Evolutionary conservation across 2,329 filamentous ascomycete species (phyloP).

Genomic region (Fusarium sp.): DNA sequence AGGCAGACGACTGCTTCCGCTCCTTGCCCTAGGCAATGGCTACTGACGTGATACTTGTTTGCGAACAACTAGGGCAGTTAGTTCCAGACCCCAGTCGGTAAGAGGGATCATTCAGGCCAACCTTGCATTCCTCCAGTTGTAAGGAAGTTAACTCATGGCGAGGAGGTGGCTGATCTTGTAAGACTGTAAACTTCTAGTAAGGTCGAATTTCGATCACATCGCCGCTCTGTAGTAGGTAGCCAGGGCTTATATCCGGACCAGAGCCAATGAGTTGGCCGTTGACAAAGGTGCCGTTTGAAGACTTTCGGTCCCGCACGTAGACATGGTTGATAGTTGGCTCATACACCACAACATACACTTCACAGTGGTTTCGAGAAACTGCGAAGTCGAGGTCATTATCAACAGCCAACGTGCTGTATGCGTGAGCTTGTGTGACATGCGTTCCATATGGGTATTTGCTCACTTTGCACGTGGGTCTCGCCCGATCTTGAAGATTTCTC

Average conservation of each 20-base stretch:
- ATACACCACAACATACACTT: constrained; percentile 64
- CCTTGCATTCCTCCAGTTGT: constrained; percentile 48
- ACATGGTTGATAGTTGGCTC: constrained; percentile 56
- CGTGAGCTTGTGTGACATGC: background rate
- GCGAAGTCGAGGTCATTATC: constrained; percentile 46
- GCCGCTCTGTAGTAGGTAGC: constrained; percentile 59
- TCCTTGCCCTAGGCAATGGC: constrained; percentile 50
- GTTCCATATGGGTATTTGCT: background rate
- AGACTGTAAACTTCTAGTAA: constrained; percentile 50
- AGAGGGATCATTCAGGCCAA: constrained; percentile 8
- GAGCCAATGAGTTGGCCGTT: constrained; percentile 57
- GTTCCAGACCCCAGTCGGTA: background rate
- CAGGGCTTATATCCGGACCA: constrained; percentile 50
- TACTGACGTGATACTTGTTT: constrained; percentile 47
- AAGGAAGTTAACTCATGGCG: constrained; percentile 41
- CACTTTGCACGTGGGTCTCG: constrained; percentile 49
- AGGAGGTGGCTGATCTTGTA: constrained; percentile 42
- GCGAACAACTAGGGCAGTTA: constrained; percentile 44
- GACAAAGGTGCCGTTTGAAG: constrained; percentile 63
- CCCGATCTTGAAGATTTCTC: constrained; percentile 49
- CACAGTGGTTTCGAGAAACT: constrained; percentile 64
- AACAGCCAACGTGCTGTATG: constrained; percentile 51
- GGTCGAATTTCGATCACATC: constrained; percentile 57
- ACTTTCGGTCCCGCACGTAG: constrained; percentile 66
- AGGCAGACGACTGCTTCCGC: constrained; percentile 51